Percentiles rank a stretch among this genome's conserved stretches.
Evolutionary conservation across 495 filamentous ascomycete genomes (phyloP).

Genomic region (Platismatia glauca): DNA sequence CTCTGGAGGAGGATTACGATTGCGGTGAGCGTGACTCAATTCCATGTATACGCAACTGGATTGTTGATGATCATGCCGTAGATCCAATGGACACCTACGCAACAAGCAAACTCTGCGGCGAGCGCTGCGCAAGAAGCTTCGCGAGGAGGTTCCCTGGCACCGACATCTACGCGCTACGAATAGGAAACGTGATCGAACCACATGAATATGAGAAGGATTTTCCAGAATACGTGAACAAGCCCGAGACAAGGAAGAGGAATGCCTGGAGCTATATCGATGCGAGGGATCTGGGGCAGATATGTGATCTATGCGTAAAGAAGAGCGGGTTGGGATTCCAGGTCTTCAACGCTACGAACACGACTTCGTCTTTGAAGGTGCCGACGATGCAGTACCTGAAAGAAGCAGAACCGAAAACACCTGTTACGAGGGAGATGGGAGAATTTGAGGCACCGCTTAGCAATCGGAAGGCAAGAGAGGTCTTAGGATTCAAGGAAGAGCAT

Average conservation of each 20-base stretch:
- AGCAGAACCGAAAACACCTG: conserved; percentile 35
- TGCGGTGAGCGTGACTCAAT: conserved; percentile 16
- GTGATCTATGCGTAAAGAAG: conserved; percentile 39
- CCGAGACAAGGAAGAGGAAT: conserved; percentile 41
- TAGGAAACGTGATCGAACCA: conserved; percentile 50
- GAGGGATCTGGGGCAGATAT: conserved; percentile 51
- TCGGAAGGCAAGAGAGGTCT: conserved; percentile 46
- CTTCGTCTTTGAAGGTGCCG: conserved; percentile 40
- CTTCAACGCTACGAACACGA: conserved; percentile 55
- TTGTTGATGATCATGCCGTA: background rate
- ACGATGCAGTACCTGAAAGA: conserved; percentile 43
- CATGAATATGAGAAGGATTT: conserved; percentile 50
- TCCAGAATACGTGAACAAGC: conserved; percentile 39
- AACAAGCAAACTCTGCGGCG: conserved; percentile 49
- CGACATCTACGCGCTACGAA: conserved; percentile 52
- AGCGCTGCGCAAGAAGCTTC: conserved; percentile 47
- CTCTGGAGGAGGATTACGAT: conserved; percentile 47
- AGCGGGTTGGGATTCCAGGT: conserved; percentile 49
- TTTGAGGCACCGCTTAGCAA: conserved; percentile 51
- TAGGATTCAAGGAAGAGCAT: conserved; percentile 50
- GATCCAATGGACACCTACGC: conserved; percentile 51
- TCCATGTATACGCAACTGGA: background rate
- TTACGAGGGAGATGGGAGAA: conserved; percentile 45
- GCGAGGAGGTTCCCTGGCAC: conserved; percentile 39
- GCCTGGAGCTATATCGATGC: conserved; percentile 56